These are phyloP conservation scores for Phytophthora ramorum DNA, from an alignment of 352 stramenopile genomes.

Conservation along the genomic window DNA sequence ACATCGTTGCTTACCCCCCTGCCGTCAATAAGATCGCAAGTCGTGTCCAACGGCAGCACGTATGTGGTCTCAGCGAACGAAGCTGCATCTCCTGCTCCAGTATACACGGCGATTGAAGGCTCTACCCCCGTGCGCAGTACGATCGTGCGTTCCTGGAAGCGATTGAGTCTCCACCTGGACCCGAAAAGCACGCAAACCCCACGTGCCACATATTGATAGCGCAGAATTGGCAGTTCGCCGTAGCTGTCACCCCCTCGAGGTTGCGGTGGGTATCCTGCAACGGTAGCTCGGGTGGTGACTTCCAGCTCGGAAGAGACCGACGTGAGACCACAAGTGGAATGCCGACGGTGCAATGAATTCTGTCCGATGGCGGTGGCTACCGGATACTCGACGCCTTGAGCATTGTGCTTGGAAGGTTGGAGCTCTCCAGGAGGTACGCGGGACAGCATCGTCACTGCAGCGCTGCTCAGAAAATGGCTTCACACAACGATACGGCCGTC, in stretches of 20 bases:
- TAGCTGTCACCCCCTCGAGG: neutral
- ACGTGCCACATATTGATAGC: constrained; percentile 56
- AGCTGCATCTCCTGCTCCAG: neutral
- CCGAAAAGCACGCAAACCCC: constrained; percentile 53
- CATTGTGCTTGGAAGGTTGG: constrained; percentile 6
- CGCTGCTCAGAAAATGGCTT: constrained; percentile 1
- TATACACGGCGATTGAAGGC: constrained; percentile 42
- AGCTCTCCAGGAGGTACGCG: constrained; percentile 15
- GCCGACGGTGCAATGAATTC: constrained; percentile 1
- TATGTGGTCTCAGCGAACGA: constrained; percentile 25
- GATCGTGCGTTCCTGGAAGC: constrained; percentile 52
- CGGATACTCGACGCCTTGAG: neutral
- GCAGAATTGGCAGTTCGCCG: constrained; percentile 51
- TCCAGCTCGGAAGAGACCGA: constrained; percentile 1
- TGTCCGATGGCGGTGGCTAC: neutral
- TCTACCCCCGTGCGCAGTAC: constrained; percentile 41
- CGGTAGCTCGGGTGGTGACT: neutral
- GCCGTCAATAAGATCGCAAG: constrained; percentile 26
- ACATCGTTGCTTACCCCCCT: neutral
- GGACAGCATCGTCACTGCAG: constrained; percentile 34
- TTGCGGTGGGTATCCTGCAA: constrained; percentile 4
- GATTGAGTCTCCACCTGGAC: constrained; percentile 54
- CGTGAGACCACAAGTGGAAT: constrained; percentile 4
- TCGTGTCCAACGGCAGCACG: constrained; percentile 37
- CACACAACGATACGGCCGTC: neutral